Percentiles rank a stretch among this genome's conserved stretches.
Conservation (phyloP, 1,139 yeast genomes). For the Blastobotrys illinoisensis region DNA sequence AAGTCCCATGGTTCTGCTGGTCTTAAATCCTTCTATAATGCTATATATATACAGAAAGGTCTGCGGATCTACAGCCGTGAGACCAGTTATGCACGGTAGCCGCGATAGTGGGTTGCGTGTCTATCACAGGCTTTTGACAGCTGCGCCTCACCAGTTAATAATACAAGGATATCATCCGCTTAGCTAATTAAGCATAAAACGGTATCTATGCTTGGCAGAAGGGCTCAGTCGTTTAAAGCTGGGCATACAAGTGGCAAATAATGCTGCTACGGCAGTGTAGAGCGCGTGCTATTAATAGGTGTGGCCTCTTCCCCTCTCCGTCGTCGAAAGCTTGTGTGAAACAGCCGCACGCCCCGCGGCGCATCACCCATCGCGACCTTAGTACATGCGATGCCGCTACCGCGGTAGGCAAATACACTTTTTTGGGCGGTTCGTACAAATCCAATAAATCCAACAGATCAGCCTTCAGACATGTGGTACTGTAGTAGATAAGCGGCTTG, state of each 20-base stretch:
- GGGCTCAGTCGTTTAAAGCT: background rate
- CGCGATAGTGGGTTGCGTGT: background rate
- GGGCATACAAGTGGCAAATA: too few species aligned
- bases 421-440: too few species aligned
- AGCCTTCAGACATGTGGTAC: too few species aligned
- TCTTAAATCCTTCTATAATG: background rate
- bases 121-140: background rate
- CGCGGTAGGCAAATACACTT: too few species aligned
- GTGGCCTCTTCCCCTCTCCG: background rate
- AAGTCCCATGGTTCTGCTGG: constrained; percentile 6
- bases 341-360: background rate
- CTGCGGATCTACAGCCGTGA: background rate
- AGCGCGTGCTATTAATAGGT: background rate
- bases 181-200: background rate
- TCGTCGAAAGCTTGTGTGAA: background rate
- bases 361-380: background rate
- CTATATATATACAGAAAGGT: background rate
- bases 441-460: too few species aligned
- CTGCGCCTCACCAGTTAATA: background rate
- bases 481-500: too few species aligned
- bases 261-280: too few species aligned
- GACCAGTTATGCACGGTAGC: background rate
- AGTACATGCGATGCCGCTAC: too few species aligned
- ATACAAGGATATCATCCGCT: background rate
- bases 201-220: background rate